Evolutionary conservation across 2,329 filamentous ascomycete species (phyloP).

Genomic region (Metarhizium brunneum): DNA sequence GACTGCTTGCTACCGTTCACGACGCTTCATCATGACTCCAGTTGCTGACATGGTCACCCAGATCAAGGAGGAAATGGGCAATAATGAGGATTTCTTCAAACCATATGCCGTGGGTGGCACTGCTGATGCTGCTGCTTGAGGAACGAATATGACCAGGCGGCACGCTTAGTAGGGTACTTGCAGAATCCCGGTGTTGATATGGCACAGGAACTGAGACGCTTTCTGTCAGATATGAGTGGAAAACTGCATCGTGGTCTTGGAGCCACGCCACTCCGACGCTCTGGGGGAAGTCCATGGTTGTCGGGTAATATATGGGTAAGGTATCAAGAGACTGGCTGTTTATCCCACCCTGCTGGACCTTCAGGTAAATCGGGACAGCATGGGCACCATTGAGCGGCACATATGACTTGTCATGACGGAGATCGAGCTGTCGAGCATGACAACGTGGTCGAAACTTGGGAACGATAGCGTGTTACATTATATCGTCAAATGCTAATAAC

Average conservation of each 20-base stretch:
- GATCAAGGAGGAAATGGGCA: conserved; percentile 90
- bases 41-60: conserved; percentile 24
- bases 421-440: not conserved
- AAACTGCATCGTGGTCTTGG: not conserved
- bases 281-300: not conserved
- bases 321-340: not conserved
- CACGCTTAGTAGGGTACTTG: not conserved
- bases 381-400: not conserved
- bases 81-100: conserved; percentile 72
- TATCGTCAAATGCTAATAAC: not conserved
- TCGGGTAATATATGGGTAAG: not conserved
- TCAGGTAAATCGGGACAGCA: not conserved
- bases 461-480: not conserved
- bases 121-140: conserved; percentile 27
- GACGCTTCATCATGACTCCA: not conserved
- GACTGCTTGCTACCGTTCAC: not conserved
- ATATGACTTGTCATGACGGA: not conserved
- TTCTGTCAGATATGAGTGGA: not conserved
- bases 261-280: not conserved
- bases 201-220: not conserved
- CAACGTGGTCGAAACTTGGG: not conserved
- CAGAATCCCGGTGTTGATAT: not conserved
- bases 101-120: conserved; percentile 52
- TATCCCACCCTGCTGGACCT: not conserved
- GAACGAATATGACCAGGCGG: not conserved